Base-by-base conservation (phyloP, 768 basidiomycete species). In the Dentipellis sp. region DNA sequence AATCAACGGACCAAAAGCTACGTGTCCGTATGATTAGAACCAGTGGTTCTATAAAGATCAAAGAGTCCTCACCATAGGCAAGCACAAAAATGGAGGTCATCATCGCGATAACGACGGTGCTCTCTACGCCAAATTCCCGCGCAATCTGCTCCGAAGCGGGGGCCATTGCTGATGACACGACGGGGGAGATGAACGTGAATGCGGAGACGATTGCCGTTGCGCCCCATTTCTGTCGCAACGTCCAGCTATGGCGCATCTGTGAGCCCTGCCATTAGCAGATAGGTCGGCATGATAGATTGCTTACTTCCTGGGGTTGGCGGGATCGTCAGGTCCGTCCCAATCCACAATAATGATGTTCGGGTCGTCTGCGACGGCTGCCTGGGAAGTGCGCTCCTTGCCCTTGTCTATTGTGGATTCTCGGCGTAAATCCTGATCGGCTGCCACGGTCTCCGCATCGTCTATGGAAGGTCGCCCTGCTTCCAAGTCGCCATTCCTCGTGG, bases 121-220 rank as follows among this genome's bases (percentile, higher is more conserved):
- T 80, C 10, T 75, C 79, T 21, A 88, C 75, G 0, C 78, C 74
- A 57, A 90, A 82, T 16, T 81, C 66, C 1, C 63, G 55, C 3
- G 73, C 82, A 0, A 91, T 62, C 53, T 80, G 74, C 4, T 58
- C 56, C 0, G 74, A 71, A 0, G 86, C 86, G 0, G 88, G 88
- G 0, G 88, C 83, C 1, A 88, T 71, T 81, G 88, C 87, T 4
- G 86, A 80, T 4, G 88, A 90, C 0, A 86, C 80, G 0, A 89
- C 72, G 0, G 86, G 82, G 2, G 71, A 73, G 19, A 86, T 83
- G 62, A 86, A 84, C 0, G 84, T 84, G 63, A 84, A 87, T 0
- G 73, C 70, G 0, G 85, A 84, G 0, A 85, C 77, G 19, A 84
- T 73, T 14, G 76, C 58, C 0, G 80, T 84, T 0, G 78, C 79